Base-by-base conservation (phyloP, 768 basidiomycete genomes). In the Podaxis sp. region DNA sequence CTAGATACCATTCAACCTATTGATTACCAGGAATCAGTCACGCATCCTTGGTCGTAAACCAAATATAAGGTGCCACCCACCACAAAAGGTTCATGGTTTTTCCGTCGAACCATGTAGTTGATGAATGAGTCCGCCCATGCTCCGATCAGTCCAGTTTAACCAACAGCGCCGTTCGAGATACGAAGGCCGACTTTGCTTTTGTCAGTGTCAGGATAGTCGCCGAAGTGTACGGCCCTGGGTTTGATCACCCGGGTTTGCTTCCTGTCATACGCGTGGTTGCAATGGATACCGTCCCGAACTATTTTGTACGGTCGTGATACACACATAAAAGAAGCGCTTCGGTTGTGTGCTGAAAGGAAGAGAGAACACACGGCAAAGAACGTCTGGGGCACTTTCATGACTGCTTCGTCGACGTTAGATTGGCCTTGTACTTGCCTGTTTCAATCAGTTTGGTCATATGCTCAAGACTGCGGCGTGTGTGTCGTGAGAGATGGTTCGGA, bases 1-100 rank as follows among this genome's bases (percentile, higher is more conserved):
- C 83, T 20, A 84, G 71, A 68, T 82, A 82, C 85, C 84, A 85
- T 11, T 74, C 84, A 28, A 85, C 77, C 84, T 85, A 50, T 0
- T 11, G 26, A 15, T 52, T 15, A 40, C 15, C 10, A 12, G 38
- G 11, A 15, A 15, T 40, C 38, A 15, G 38, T 40, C 1, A 15
- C 6, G 28, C 6, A 28, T 28, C 28, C 28, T 28, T 28, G 5
- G 4, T 28, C 28, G 28, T 4, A 28, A 22, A n/a, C 4, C 49
- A 22, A 50, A 22, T 50, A 2, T 15, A 50, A 20, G 22, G 20
- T 4, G 13, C 10, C 5, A 62, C 68, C 36, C 41, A 81, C 80
- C 59, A 72, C 51, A 57, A 80, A 78, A 8, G 74, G 72, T 40
- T 70, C 64, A 53, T 46, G 64, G 58, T 74, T 70, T 24, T 70